A percentile compares a stretch with the other conserved stretches of the same genome.
These are phyloP conservation scores for Chytriomyces sp. DNA, from an alignment of 192 early-diverging fungal genomes.

Conservation along the genomic window DNA sequence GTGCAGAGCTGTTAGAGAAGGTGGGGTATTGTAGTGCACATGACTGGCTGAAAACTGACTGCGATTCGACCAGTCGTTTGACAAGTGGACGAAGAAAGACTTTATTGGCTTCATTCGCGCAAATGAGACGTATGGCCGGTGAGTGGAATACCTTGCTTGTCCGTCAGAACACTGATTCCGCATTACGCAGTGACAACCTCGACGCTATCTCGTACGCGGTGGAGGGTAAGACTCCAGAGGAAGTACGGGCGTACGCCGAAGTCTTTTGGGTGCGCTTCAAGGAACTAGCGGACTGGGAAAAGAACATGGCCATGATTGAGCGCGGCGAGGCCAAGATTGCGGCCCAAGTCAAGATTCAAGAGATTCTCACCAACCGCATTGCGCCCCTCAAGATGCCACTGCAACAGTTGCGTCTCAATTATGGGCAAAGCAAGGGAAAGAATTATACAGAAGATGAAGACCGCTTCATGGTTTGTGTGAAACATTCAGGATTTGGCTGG, in stretches of 20 bases:
- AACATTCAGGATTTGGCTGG: no score
- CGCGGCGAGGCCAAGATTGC: constrained; percentile 83
- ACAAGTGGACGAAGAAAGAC: constrained; percentile 88
- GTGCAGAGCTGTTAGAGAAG: constrained; percentile 50
- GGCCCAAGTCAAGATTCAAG: constrained; percentile 80
- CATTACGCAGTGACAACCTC: constrained; percentile 60
- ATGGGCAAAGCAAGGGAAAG: constrained; percentile 86
- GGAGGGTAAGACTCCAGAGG: constrained; percentile 87
- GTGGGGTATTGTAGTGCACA: neutral
- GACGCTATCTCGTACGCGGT: constrained; percentile 79
- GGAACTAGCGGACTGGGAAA: constrained; percentile 88
- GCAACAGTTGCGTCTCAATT: constrained; percentile 86
- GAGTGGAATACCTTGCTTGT: constrained; percentile 7
- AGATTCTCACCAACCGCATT: constrained; percentile 77
- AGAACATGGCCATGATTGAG: constrained; percentile 81
- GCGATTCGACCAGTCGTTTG: constrained; percentile 68
- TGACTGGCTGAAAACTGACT: neutral
- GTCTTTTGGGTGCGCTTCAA: constrained; percentile 89
- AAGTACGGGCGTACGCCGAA: constrained; percentile 81
- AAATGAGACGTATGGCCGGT: constrained; percentile 81
- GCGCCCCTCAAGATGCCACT: constrained; percentile 74
- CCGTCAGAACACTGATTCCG: neutral
- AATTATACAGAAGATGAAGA: constrained; percentile 97
- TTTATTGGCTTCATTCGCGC: constrained; percentile 86
- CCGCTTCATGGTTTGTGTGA: constrained; percentile 82